Conservation (phyloP, 2,329 filamentous ascomycete species). For the Neofusicoccum kwambonambiense region DNA sequence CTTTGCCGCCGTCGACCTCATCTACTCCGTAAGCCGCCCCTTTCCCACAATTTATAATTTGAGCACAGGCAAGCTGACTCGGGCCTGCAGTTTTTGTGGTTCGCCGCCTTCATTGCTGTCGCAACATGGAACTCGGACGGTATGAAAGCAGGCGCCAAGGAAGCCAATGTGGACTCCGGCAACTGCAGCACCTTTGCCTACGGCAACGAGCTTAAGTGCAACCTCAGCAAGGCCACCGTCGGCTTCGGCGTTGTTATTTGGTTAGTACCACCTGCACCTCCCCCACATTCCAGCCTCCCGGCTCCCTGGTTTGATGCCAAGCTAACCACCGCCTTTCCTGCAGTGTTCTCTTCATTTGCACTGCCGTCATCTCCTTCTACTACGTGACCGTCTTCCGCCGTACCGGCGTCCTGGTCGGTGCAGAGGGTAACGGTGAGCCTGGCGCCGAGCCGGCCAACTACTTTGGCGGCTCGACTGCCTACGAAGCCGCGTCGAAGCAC, state of each 20-base stretch:
- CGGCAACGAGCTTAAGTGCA: conserved; percentile 56
- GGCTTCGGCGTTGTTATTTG: conserved; percentile 59
- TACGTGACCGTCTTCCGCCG: conserved; percentile 57
- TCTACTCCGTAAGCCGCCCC: conserved; percentile 41
- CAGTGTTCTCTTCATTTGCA: conserved; percentile 55
- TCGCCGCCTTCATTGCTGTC: conserved; percentile 57
- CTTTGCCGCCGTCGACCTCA: conserved; percentile 55
- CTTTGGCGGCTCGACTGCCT: conserved; percentile 8
- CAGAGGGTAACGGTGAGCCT: conserved; percentile 21
- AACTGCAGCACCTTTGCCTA: conserved; percentile 57
- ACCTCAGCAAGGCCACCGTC: conserved; percentile 54
- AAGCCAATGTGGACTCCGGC: conserved; percentile 40
- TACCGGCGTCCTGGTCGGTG: conserved; percentile 54
- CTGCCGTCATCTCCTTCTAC: conserved; percentile 54
- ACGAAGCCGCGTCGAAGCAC: conserved; percentile 5
- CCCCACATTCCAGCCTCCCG: background rate
- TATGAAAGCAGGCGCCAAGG: conserved; percentile 49
- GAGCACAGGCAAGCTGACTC: conserved; percentile 4
- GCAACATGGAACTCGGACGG: conserved; percentile 57
- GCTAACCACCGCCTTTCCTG: background rate
- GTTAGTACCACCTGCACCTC: conserved; percentile 38
- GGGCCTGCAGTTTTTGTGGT: conserved; percentile 53
- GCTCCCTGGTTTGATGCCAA: background rate
- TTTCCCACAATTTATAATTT: background rate
- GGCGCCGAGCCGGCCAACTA: conserved; percentile 24